A percentile compares a stretch with the other conserved stretches of the same genome.
Conservation (phyloP, 495 filamentous ascomycete species). For the Penicillium herquei region DNA sequence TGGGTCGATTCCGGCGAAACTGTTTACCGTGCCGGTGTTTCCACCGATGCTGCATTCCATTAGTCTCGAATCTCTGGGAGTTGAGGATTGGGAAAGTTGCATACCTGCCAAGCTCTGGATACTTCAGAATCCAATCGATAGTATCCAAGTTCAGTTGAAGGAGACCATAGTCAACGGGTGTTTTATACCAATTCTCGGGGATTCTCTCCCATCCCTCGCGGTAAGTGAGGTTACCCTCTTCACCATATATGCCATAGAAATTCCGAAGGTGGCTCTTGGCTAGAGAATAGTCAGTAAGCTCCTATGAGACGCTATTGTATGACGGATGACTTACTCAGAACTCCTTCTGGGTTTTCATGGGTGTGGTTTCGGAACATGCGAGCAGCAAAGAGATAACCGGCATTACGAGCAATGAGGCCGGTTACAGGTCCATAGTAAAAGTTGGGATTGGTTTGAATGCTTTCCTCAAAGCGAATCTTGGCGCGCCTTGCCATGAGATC, state of each 20-base stretch:
- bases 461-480: constrained; percentile 43
- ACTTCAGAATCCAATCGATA: constrained; percentile 33
- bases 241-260: constrained; percentile 46
- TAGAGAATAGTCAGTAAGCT: constrained; percentile 14
- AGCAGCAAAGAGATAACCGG: constrained; percentile 44
- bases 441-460: constrained; percentile 49
- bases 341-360: constrained; percentile 42
- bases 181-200: constrained; percentile 62
- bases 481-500: constrained; percentile 36
- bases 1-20: constrained; percentile 53
- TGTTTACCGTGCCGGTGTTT: constrained; percentile 55
- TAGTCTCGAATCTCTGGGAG: neutral
- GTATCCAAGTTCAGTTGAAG: constrained; percentile 41
- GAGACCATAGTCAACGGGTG: constrained; percentile 37
- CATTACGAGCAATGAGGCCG: constrained; percentile 45
- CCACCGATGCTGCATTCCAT: constrained; percentile 47
- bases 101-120: constrained; percentile 40
- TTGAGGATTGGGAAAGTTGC: neutral
- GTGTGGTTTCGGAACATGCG: constrained; percentile 50
- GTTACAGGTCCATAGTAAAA: constrained; percentile 54
- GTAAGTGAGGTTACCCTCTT: constrained; percentile 38
- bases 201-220: constrained; percentile 51
- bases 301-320: neutral
- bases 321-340: constrained; percentile 27
- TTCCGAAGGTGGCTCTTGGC: constrained; percentile 43